Conservation (phyloP, 805 yeast species). For the Pichia ethanolica region DNA sequence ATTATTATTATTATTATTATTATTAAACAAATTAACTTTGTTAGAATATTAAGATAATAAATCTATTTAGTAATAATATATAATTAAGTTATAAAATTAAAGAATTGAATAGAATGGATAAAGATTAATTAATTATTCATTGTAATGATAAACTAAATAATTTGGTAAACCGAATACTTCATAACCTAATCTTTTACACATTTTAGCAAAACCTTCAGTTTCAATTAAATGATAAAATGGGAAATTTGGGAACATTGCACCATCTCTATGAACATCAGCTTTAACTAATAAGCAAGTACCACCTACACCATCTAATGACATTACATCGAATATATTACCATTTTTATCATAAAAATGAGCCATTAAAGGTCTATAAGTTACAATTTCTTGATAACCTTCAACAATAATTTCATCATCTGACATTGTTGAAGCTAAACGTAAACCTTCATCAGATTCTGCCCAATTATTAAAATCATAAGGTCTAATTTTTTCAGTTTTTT, state of each 20-base stretch:
- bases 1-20: too few species aligned
- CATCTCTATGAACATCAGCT: conserved; percentile 97
- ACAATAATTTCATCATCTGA: conserved; percentile 86
- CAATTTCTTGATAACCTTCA: conserved; percentile 90
- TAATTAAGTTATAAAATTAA: too few species aligned
- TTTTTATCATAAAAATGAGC: conserved; percentile 70
- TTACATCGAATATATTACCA: conserved; percentile 57
- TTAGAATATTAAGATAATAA: too few species aligned
- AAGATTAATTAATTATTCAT: conserved; percentile 41
- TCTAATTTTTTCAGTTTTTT: conserved; percentile 51
- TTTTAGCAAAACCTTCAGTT: conserved; percentile 97
- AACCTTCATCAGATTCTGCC: conserved; percentile 80
- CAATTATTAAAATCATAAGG: conserved; percentile 96
- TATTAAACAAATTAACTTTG: too few species aligned
- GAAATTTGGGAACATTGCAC: conserved; percentile 99
- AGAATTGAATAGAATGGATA: too few species aligned
- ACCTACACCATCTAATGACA: conserved; percentile 94
- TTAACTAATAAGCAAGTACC: conserved; percentile 95
- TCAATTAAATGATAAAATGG: conserved; percentile 95
- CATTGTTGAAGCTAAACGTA: conserved; percentile 63
- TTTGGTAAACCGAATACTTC: conserved; percentile 90
- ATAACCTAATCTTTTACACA: conserved; percentile 93
- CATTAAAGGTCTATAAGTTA: conserved; percentile 93
- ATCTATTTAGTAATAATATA: too few species aligned
- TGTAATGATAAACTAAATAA: conserved; percentile 85